These are phyloP conservation scores for Platismatia glauca DNA, from an alignment of 495 filamentous ascomycete species.

Conservation along the genomic window DNA sequence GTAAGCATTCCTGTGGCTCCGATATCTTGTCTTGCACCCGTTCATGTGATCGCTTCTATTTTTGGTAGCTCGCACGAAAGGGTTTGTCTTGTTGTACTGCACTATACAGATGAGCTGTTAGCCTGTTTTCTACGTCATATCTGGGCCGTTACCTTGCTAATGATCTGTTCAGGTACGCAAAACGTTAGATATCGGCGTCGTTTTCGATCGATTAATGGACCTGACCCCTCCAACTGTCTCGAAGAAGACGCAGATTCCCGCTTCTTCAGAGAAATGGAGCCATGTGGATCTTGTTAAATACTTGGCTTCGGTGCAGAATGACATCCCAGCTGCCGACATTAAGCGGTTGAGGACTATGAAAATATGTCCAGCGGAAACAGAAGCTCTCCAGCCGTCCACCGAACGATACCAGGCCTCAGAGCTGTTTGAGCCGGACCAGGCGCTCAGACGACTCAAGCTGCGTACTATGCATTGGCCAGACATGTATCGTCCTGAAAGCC, in stretches of 20 bases:
- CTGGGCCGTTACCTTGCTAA: background rate
- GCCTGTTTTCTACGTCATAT: background rate
- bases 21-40: background rate
- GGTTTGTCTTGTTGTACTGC: background rate
- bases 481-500: constrained; percentile 48
- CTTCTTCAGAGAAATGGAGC: constrained; percentile 56
- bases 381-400: constrained; percentile 32
- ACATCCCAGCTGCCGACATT: constrained; percentile 81
- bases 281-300: constrained; percentile 94
- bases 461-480: constrained; percentile 83
- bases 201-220: constrained; percentile 76
- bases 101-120: background rate
- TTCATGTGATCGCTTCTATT: background rate
- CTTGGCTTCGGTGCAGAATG: constrained; percentile 75
- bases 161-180: constrained; percentile 37
- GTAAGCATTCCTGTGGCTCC: constrained; percentile 45
- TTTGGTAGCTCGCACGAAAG: background rate
- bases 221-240: constrained; percentile 15
- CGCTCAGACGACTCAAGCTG: constrained; percentile 57
- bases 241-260: constrained; percentile 14
- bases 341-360: constrained; percentile 63
- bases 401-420: constrained; percentile 71
- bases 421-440: constrained; percentile 73
- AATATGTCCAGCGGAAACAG: constrained; percentile 73
- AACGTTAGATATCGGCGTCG: constrained; percentile 85